Evolutionary conservation across 257 asterid genomes (phyloP).

Genomic region (Cordia subcordata): DNA sequence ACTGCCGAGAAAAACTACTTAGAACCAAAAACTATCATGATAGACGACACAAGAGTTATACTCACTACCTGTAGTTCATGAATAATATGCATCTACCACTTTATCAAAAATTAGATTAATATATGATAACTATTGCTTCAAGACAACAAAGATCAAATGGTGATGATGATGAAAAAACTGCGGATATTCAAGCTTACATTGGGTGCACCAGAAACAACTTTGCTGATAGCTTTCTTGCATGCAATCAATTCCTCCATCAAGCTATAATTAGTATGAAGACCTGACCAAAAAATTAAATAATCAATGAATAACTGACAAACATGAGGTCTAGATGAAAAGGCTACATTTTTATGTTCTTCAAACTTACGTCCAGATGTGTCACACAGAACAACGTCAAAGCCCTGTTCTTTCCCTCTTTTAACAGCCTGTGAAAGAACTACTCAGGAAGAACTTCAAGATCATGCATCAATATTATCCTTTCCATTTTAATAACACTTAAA

Average conservation of each 20-base stretch:
- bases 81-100: too few relatives aligned
- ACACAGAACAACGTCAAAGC: conserved; percentile 72
- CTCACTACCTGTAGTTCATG: too few relatives aligned
- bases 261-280: conserved; percentile 93
- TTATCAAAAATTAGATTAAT: too few relatives aligned
- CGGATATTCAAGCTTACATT: conserved; percentile 42
- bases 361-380: conserved; percentile 98
- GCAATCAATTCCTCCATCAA: conserved; percentile 90
- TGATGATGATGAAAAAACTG: background rate
- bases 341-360: background rate
- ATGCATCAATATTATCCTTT: conserved; percentile 8
- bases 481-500: too few relatives aligned
- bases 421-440: conserved; percentile 98
- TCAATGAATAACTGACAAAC: background rate
- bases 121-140: too few relatives aligned
- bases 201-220: conserved; percentile 81
- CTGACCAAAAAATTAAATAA: conserved; percentile 29
- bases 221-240: conserved; percentile 77
- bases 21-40: too few relatives aligned
- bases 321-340: background rate
- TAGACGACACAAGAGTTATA: too few relatives aligned
- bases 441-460: conserved; percentile 67
- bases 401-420: conserved; percentile 73
- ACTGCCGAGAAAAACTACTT: too few relatives aligned
- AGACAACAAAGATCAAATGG: too few relatives aligned